A percentile compares a stretch with the other conserved stretches of the same genome.
Conservation (phyloP, 1,284 basidiomycete genomes). For the Rhodotorula sp. region DNA sequence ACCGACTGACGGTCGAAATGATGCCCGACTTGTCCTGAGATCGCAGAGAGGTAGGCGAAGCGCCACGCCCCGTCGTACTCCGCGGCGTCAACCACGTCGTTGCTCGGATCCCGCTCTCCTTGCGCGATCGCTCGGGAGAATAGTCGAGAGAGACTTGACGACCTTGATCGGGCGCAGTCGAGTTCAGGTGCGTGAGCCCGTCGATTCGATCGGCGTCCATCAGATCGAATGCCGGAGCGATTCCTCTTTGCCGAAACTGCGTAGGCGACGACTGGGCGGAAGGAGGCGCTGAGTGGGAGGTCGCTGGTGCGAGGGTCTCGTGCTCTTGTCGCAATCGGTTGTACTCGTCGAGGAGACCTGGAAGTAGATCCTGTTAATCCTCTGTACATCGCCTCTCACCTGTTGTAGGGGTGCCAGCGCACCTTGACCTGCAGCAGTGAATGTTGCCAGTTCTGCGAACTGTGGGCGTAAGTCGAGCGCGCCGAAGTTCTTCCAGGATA, state of each 20-base stretch:
- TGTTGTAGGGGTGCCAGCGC: conserved; percentile 56
- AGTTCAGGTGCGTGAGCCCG: no score
- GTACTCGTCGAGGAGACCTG: conserved; percentile 57
- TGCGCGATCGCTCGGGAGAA: no score
- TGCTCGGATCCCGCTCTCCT: no score
- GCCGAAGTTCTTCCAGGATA: no score
- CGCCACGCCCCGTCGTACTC: not conserved
- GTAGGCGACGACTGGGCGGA: no score
- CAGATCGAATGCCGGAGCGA: no score
- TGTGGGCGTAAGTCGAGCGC: not conserved
- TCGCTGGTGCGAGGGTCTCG: conserved; percentile 43
- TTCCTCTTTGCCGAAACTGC: no score
- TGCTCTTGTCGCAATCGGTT: conserved; percentile 46
- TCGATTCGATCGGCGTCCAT: no score
- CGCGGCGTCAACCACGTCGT: not conserved
- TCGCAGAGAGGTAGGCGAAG: conserved; percentile 10
- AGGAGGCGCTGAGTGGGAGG: not conserved
- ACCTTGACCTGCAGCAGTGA: conserved; percentile 24
- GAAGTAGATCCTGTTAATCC: not conserved
- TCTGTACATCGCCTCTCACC: conserved; percentile 52
- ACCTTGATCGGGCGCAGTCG: not conserved
- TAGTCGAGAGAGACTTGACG: no score
- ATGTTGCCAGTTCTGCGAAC: conserved; percentile 16
- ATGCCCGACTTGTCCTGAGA: not conserved
- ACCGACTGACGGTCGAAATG: not conserved